Conservation (phyloP, 805 yeast genomes). For the Candida suzukii region DNA sequence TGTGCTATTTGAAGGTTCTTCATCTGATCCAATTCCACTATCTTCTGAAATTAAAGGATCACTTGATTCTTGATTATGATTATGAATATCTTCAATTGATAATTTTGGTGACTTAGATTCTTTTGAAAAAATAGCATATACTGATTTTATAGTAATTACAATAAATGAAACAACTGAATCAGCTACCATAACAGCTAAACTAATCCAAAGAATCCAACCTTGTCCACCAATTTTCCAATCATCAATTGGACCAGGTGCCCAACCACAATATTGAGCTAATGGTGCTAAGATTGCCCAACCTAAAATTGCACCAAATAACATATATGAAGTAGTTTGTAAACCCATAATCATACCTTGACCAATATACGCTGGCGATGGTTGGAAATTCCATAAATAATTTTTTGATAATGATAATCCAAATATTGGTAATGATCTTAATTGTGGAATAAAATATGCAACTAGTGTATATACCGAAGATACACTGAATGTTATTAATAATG, state of each 20-base stretch:
- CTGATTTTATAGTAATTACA: constrained; percentile 47
- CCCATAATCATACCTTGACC: constrained; percentile 99
- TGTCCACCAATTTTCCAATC: constrained; percentile 94
- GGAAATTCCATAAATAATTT: constrained; percentile 75
- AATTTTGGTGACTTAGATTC: not conserved
- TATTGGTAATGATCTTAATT: constrained; percentile 60
- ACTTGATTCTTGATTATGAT: not conserved
- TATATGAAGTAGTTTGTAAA: constrained; percentile 77
- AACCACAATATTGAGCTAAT: constrained; percentile 53
- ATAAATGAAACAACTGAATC: constrained; percentile 80
- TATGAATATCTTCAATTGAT: too few species aligned
- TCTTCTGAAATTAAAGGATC: not conserved
- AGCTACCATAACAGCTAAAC: constrained; percentile 87
- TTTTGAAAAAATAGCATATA: constrained; percentile 4
- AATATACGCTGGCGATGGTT: constrained; percentile 94
- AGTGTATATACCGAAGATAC: constrained; percentile 71
- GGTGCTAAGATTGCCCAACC: constrained; percentile 97
- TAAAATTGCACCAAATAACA: constrained; percentile 81
- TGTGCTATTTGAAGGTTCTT: constrained; percentile 14
- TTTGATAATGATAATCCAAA: constrained; percentile 62
- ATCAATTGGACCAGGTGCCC: constrained; percentile 88
- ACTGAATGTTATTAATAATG: constrained; percentile 53
- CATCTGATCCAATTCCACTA: constrained; percentile 12
- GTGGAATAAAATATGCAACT: constrained; percentile 65
- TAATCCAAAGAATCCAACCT: constrained; percentile 96